These are phyloP conservation scores for Cardiospermum halicacabum DNA, from an alignment of 345 rosid genomes.

Conservation along the genomic window DNA sequence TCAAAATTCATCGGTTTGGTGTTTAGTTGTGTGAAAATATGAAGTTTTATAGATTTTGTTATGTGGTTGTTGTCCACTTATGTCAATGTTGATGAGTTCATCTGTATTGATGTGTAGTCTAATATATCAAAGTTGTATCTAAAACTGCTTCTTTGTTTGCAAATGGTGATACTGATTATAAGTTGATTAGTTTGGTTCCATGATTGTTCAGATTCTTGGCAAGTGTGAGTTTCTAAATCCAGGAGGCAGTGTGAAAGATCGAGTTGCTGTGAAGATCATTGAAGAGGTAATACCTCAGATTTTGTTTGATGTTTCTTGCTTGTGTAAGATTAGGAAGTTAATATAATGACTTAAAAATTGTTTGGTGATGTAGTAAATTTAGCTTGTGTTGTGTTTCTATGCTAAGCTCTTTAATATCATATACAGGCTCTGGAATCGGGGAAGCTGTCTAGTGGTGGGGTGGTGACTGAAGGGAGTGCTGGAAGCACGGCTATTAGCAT, in stretches of 20 bases:
- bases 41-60: neutral
- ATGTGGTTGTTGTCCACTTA: neutral
- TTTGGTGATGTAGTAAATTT: neutral
- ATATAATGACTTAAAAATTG: neutral
- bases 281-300: slow-evolving; percentile 56
- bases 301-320: neutral
- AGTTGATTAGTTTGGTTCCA: slow-evolving; percentile 3
- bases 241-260: slow-evolving; percentile 95
- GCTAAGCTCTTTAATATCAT: neutral
- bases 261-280: slow-evolving; percentile 84
- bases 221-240: slow-evolving; percentile 97
- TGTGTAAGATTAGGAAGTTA: neutral
- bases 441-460: slow-evolving; percentile 59
- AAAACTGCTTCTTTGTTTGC: neutral
- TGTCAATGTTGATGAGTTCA: neutral
- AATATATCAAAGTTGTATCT: no score
- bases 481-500: slow-evolving; percentile 99
- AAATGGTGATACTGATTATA: neutral
- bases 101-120: no score
- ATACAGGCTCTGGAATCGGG: slow-evolving; percentile 78
- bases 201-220: slow-evolving; percentile 66
- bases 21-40: neutral
- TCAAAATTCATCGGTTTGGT: neutral
- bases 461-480: slow-evolving; percentile 89
- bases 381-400: slow-evolving; percentile 2